These are phyloP conservation scores for Penicillium corylophilum DNA, from an alignment of 2,329 filamentous ascomycete species.

Conservation along the genomic window DNA sequence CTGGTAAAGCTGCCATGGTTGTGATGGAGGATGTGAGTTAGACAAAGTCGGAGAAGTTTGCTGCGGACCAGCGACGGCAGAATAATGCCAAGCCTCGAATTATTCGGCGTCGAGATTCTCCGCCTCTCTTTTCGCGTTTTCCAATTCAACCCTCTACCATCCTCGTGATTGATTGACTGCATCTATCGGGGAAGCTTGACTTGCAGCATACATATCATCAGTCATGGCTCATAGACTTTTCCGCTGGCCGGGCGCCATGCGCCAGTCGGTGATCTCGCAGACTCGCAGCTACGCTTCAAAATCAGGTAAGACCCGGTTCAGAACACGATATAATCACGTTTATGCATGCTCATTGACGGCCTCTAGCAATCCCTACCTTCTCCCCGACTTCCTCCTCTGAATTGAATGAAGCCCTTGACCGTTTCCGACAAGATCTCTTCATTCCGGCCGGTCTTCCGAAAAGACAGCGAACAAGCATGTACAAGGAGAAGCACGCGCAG, in stretches of 20 bases:
- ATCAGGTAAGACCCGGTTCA: conserved; percentile 25
- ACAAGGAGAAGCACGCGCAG: conserved; percentile 36
- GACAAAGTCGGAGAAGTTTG: conserved; percentile 26
- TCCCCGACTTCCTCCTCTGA: conserved; percentile 40
- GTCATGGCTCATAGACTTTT: conserved; percentile 44
- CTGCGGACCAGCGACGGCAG: conserved; percentile 34
- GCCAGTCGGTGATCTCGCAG: conserved; percentile 34
- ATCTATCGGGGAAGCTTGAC: neutral
- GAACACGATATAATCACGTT: neutral
- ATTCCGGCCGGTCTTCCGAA: conserved; percentile 41
- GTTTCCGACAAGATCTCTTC: conserved; percentile 46
- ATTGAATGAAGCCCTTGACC: conserved; percentile 40
- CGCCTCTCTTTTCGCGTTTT: conserved; percentile 13
- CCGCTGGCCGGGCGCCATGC: conserved; percentile 35
- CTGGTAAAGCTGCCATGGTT: conserved; percentile 62
- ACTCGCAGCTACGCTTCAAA: conserved; percentile 30
- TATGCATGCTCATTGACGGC: neutral
- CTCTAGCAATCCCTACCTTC: conserved; percentile 40
- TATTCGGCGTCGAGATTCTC: conserved; percentile 25
- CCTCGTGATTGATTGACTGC: neutral
- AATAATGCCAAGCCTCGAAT: conserved; percentile 38
- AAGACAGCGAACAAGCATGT: conserved; percentile 42
- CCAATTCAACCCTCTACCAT: neutral
- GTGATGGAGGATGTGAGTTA: conserved; percentile 24
- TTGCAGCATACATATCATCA: neutral